Conservation (phyloP, 352 stramenopile genomes). For the Globisporangium alternatum region DNA sequence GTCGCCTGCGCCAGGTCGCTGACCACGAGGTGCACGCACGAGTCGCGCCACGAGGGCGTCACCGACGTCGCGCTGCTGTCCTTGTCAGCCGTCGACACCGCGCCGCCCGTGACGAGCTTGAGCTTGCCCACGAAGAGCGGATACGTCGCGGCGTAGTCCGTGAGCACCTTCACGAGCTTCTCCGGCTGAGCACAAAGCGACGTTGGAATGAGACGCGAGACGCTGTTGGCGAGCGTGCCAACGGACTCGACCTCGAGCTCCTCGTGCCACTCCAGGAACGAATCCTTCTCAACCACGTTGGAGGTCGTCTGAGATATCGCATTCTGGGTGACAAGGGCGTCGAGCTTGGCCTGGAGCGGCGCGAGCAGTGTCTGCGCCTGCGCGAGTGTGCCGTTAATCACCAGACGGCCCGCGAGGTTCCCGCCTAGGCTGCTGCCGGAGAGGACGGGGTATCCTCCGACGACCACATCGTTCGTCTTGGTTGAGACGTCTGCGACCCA, state of each 20-base stretch:
- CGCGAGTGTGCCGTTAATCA: background rate
- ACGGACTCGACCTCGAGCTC: background rate
- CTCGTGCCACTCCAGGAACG: conserved; percentile 7
- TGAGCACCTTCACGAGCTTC: conserved; percentile 6
- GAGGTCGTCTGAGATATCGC: background rate
- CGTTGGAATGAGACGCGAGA: conserved; percentile 4
- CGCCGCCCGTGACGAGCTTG: conserved; percentile 7
- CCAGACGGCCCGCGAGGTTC: background rate
- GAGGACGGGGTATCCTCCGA: background rate
- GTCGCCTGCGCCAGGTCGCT: conserved; percentile 1
- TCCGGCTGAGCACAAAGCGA: background rate
- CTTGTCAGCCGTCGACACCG: conserved; percentile 7
- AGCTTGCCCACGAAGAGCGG: background rate
- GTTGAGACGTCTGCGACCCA: conserved; percentile 5
- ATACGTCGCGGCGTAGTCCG: background rate
- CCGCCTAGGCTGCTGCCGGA: background rate
- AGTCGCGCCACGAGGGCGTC: conserved; percentile 8
- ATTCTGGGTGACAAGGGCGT: background rate
- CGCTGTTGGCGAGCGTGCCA: conserved; percentile 1
- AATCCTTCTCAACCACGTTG: background rate
- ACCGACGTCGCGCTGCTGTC: conserved; percentile 4
- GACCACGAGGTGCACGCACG: conserved; percentile 8
- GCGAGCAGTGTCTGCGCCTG: background rate
- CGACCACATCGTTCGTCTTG: background rate
- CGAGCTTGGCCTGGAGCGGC: background rate